These are phyloP conservation scores for Penicillium sclerotigenum DNA, from an alignment of 2,329 filamentous ascomycete species.

Conservation along the genomic window DNA sequence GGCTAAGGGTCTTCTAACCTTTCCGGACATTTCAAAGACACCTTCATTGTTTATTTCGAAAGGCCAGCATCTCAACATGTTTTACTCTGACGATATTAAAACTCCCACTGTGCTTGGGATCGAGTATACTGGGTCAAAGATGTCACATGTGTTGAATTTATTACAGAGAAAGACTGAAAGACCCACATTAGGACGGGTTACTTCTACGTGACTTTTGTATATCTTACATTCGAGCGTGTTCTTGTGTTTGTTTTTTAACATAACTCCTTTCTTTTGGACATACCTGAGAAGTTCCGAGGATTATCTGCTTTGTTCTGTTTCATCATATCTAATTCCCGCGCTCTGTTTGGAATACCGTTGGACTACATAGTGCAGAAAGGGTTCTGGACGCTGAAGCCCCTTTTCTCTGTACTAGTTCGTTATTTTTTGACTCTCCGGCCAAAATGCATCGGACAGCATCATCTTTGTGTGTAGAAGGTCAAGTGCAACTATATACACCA, in stretches of 20 bases:
- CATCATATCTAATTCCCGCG: no score
- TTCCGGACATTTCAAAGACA: constrained; percentile 18
- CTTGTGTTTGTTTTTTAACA: neutral
- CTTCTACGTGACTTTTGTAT: neutral
- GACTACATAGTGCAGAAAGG: neutral
- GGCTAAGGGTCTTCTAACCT: constrained; percentile 17
- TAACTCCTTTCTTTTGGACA: neutral
- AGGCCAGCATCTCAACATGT: constrained; percentile 10
- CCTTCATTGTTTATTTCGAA: neutral
- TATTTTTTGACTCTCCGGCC: no score
- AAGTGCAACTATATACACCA: no score
- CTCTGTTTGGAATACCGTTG: neutral
- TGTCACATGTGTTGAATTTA: constrained; percentile 17
- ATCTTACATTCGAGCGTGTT: neutral
- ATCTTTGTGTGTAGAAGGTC: no score
- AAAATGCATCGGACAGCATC: no score
- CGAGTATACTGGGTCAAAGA: constrained; percentile 22
- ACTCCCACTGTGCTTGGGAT: constrained; percentile 17
- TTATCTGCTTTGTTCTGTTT: neutral
- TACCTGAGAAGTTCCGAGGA: neutral
- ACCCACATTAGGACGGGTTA: no score
- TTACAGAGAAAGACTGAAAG: constrained; percentile 9
- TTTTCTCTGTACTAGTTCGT: no score
- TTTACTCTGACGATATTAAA: constrained; percentile 19
- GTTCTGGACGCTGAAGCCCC: neutral